A percentile compares a stretch with the other conserved stretches of the same genome.
Conservation (phyloP, 2,329 filamentous ascomycete species). For the Amesomyces nigricolor region DNA sequence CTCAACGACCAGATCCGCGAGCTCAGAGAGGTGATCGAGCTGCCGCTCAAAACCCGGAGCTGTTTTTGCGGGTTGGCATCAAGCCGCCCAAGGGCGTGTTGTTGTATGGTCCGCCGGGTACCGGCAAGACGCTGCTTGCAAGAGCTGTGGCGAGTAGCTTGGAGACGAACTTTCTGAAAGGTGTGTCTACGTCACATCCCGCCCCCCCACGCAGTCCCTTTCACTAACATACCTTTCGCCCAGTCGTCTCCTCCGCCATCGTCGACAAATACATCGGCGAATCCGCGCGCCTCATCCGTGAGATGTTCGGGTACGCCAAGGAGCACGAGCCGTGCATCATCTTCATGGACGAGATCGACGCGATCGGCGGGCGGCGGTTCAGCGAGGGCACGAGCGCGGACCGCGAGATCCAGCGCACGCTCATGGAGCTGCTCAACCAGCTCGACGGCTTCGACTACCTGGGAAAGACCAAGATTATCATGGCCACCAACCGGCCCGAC, state of each 20-base stretch:
- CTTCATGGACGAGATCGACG: constrained; percentile 99
- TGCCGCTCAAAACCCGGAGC: constrained; percentile 97
- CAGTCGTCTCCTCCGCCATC: constrained; percentile 96
- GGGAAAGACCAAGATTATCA: constrained; percentile 99
- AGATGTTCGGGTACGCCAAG: constrained; percentile 99
- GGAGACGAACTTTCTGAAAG: constrained; percentile 97
- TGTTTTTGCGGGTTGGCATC: constrained; percentile 94
- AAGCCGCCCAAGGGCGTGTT: constrained; percentile 97
- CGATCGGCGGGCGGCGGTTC: constrained; percentile 93
- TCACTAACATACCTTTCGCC: constrained; percentile 8
- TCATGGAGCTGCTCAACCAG: constrained; percentile 98
- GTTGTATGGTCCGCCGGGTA: constrained; percentile 92
- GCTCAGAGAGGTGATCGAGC: constrained; percentile 92
- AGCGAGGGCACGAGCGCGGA: constrained; percentile 96
- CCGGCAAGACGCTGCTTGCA: constrained; percentile 91
- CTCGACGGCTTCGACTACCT: constrained; percentile 98
- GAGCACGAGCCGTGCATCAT: constrained; percentile 99
- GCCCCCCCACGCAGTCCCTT: background rate
- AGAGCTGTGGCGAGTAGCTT: constrained; percentile 92
- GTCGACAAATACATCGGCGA: constrained; percentile 99
- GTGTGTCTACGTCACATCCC: constrained; percentile 41
- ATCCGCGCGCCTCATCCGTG: constrained; percentile 90
- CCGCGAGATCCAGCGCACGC: constrained; percentile 93
- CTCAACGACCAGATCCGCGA: constrained; percentile 98
- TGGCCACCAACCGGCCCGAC: constrained; percentile 97